Conservation (phyloP, 192 early-diverging fungal species). For the Endogone sp. region DNA sequence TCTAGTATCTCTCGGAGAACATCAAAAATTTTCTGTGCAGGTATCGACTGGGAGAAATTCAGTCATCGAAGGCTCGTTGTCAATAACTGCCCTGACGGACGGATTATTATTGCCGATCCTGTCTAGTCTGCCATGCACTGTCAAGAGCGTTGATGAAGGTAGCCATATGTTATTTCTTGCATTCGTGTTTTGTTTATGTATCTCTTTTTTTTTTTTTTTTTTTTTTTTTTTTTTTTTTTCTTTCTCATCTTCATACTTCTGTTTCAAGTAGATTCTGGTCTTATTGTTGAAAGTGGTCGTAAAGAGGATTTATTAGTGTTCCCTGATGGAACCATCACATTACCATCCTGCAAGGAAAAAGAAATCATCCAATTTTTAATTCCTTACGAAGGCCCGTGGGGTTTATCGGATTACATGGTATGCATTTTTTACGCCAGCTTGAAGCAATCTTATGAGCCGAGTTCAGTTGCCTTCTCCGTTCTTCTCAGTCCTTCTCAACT, state of each 20-base stretch:
- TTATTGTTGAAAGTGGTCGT: slow-evolving; percentile 6
- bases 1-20: slow-evolving; percentile 34
- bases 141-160: slow-evolving; percentile 14
- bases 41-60: slow-evolving; percentile 13
- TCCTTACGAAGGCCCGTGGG: slow-evolving; percentile 36
- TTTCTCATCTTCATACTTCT: not conserved
- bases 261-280: not conserved
- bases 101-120: slow-evolving; percentile 21
- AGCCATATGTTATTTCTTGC: not conserved
- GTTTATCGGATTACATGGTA: slow-evolving; percentile 33
- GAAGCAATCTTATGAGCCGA: not conserved
- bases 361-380: slow-evolving; percentile 38
- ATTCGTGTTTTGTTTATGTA: slow-evolving; percentile 1
- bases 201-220: not conserved
- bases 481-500: too few relatives aligned
- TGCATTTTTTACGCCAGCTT: not conserved
- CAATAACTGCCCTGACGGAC: slow-evolving; percentile 30
- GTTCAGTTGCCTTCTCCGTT: not conserved
- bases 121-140: slow-evolving; percentile 5
- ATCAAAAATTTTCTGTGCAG: slow-evolving; percentile 31
- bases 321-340: slow-evolving; percentile 30
- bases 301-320: slow-evolving; percentile 29
- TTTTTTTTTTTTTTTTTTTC: slow-evolving; percentile 2
- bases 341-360: slow-evolving; percentile 32
- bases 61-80: slow-evolving; percentile 20